phyloP scores from a whole-genome alignment of 345 rosid species.

The Reutealis trisperma region DNA sequence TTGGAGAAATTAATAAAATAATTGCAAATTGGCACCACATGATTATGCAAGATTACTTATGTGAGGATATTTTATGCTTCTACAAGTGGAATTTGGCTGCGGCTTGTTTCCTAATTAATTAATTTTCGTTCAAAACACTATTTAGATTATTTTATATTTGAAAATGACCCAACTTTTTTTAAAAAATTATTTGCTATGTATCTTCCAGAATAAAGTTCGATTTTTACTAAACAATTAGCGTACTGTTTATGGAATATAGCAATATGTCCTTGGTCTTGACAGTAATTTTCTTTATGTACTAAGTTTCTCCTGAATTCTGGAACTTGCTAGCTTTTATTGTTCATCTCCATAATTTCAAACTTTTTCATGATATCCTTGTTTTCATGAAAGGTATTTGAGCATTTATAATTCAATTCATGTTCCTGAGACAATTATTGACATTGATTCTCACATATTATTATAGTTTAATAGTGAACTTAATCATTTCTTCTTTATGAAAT shows the following conservation, averaged over 20 bases:
- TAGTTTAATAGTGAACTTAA: too few relatives aligned
- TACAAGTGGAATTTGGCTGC: conserved; percentile 3
- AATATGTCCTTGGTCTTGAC: neutral
- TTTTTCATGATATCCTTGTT: neutral
- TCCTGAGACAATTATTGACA: neutral
- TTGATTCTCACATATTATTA: neutral
- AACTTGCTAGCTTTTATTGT: neutral
- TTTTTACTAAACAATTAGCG: too few relatives aligned
- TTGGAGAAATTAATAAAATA: neutral
- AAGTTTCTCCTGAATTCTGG: neutral
- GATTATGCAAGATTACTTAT: neutral
- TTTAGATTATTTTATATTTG: neutral
- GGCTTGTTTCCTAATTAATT: neutral
- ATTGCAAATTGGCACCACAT: neutral
- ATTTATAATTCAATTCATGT: neutral
- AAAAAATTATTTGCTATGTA: too few relatives aligned
- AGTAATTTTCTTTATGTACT: neutral
- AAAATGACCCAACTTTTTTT: neutral
- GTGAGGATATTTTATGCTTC: neutral
- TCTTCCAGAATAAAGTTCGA: too few relatives aligned
- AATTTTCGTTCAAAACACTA: neutral
- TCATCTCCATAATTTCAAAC: neutral
- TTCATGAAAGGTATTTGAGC: neutral
- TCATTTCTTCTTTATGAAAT: neutral
- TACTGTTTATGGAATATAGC: neutral